Evolutionary conservation across 345 rosid genomes (phyloP), one percentile per base, ranked within the genome.

Genomic region (Microcos paniculata): DNA sequence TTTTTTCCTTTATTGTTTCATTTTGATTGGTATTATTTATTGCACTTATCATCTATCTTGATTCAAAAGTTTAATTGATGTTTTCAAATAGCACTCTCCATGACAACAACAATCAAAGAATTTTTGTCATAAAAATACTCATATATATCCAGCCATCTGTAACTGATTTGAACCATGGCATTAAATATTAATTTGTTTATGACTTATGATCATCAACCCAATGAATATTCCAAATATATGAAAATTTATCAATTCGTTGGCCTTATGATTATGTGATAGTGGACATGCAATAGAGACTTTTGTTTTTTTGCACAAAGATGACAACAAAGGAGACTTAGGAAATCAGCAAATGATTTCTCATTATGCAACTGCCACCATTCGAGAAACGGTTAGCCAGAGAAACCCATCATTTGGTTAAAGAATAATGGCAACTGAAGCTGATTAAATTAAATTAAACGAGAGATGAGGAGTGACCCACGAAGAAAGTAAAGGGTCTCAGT

Each of bases 401-500:
- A 62, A 62, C 12, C 43, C 67, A 35, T 4, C 12, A 9, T 35
- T 8, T 9, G 46, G 48, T 13, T 38, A 4, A n/a, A n/a, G 9
- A 21, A 63, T 35, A 3, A 35, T 35, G 5, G 38, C 5, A 2
- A 3, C 6, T 35, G 6, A 35, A 35, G 40, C 6, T 0, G 6
- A 0, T 35, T 35, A 35, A 35, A 35, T 38, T 18, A 11, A 38
- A 46, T 3, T 35, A 63, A n/a, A 31, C 9, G 26, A 45, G 14
- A 24, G 45, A 62, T n/a, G n/a, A 79, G 19, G 33, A 45, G 31
- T 53, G 82, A 11, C 40, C 76, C 70, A 45, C 45, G 1, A 40
- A 28, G 64, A 71, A 72, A 64, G 72, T 66, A 48, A 82, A 78
- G 45, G 75, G 77, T 75, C 69, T 6, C 0, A 8, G 3, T 30